A percentile compares a stretch with the other conserved stretches of the same genome.
Evolutionary conservation across 495 filamentous ascomycete species (phyloP).

Genomic region (Xylaria flabelliformis): DNA sequence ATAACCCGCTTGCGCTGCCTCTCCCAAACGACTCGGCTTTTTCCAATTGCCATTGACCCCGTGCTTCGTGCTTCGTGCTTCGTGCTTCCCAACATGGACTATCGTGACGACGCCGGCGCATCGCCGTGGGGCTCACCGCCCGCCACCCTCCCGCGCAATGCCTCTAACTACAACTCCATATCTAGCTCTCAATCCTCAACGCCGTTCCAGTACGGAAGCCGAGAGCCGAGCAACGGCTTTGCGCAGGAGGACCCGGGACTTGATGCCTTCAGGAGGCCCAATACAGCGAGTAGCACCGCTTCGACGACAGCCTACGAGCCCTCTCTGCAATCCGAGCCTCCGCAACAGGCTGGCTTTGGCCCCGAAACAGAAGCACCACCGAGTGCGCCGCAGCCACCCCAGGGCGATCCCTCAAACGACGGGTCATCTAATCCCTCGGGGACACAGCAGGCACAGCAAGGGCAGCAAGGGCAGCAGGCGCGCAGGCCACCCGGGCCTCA

Average conservation of each 20-base stretch:
- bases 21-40: slow-evolving; percentile 2
- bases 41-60: slow-evolving; percentile 13
- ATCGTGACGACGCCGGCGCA: slow-evolving; percentile 72
- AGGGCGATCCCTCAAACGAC: slow-evolving; percentile 47
- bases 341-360: slow-evolving; percentile 40
- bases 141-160: slow-evolving; percentile 68
- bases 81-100: slow-evolving; percentile 69
- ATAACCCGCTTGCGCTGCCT: neutral
- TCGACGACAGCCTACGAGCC: slow-evolving; percentile 36
- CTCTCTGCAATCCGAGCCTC: slow-evolving; percentile 42
- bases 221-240: slow-evolving; percentile 46
- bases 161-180: slow-evolving; percentile 59
- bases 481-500: slow-evolving; percentile 63
- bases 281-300: slow-evolving; percentile 48
- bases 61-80: too few relatives aligned
- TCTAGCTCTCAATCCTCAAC: slow-evolving; percentile 42
- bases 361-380: slow-evolving; percentile 50
- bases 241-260: slow-evolving; percentile 48
- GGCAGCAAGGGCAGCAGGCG: slow-evolving; percentile 32
- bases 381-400: slow-evolving; percentile 51
- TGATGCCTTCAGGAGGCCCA: slow-evolving; percentile 47
- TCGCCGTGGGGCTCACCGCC: slow-evolving; percentile 78
- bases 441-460: slow-evolving; percentile 25
- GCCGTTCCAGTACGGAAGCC: slow-evolving; percentile 45
- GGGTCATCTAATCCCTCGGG: slow-evolving; percentile 25